A percentile compares a stretch with the other conserved stretches of the same genome.
phyloP scores from a whole-genome alignment of 2,329 filamentous ascomycete species.

The Colletotrichum truncatum region DNA sequence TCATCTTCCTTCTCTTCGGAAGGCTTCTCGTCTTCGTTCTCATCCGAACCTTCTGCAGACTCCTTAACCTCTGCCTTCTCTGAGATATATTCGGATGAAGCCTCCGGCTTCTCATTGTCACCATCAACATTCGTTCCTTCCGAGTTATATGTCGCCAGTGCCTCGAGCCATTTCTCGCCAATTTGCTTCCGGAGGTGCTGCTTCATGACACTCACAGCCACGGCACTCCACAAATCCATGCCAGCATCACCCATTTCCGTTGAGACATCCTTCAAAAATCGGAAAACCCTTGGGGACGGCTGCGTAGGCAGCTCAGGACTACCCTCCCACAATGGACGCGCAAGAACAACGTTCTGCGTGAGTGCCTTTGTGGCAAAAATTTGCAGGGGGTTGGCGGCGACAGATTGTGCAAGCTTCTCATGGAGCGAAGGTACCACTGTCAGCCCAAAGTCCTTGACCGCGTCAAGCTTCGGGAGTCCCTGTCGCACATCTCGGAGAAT shows the following conservation, averaged over 20 bases:
- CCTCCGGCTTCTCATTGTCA: constrained; percentile 19
- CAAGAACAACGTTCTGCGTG: constrained; percentile 60
- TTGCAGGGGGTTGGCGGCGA: constrained; percentile 59
- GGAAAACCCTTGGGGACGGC: constrained; percentile 79
- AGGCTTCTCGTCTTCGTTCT: constrained; percentile 23
- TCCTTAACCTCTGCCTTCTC: constrained; percentile 25
- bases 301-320: constrained; percentile 76
- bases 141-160: constrained; percentile 43
- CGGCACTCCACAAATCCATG: constrained; percentile 82
- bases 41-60: not conserved
- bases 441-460: constrained; percentile 65
- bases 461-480: constrained; percentile 65
- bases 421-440: constrained; percentile 73
- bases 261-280: constrained; percentile 73
- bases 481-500: constrained; percentile 78
- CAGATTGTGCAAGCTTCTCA: constrained; percentile 62
- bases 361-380: constrained; percentile 53
- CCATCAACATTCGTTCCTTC: constrained; percentile 15
- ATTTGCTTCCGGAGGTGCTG: constrained; percentile 60
- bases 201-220: constrained; percentile 73
- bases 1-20: constrained; percentile 27
- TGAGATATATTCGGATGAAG: constrained; percentile 27
- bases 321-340: constrained; percentile 83
- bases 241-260: constrained; percentile 75
- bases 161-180: constrained; percentile 54